Evolutionary conservation across 1,139 yeast species (phyloP), one percentile per base, ranked within the genome.

Genomic region (Zhuliangozyma blackwelliae): DNA sequence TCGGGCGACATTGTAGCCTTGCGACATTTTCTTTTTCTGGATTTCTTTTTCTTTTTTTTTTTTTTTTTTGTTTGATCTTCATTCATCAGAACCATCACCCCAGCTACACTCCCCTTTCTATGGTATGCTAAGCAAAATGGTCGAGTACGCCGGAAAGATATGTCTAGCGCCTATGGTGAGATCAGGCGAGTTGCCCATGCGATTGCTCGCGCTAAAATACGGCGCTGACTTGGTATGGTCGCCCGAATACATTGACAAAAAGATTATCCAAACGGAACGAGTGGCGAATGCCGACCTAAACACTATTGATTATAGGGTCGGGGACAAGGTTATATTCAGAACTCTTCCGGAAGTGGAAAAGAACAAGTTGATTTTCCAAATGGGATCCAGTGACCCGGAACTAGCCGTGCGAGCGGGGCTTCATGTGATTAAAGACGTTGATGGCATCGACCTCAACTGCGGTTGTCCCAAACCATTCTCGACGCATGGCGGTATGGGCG

Each of bases 201-300:
- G 98, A 37, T 67, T 90, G 9, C 58, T 90, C 48, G 80, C 96
- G 0, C 67, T 92, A 25, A 75, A 75, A 46, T 72, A 87, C 55
- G 97, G 97, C 1, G 96, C 96, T 0, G 97, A 90, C 55, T 65
- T 92, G 37, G 97, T 92, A 5, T 92, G 98, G 97, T 77, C 83
- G 20, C 98, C 98, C 0, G 98, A 92, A 57, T 82, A 89, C 41
- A 77, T 92, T 25, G 98, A 92, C 55, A 85, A 82, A 57, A 89
- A 89, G 55, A 61, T 92, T 32, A 54, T 89, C 27, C 75, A 76
- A 25, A 86, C 96, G 51, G 72, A 68, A 30, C 68, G 97, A 45
- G 63, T 68, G 0, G 69, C 62, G n/a, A 85, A 85, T 53, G 54
- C 55, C 1, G 56, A 56, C 22, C 56, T 82, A 40, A 72, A 79